Percentiles rank a stretch among this genome's conserved stretches.
phyloP scores from a whole-genome alignment of 2,329 filamentous ascomycete species.

The Blumeria graminis region DNA sequence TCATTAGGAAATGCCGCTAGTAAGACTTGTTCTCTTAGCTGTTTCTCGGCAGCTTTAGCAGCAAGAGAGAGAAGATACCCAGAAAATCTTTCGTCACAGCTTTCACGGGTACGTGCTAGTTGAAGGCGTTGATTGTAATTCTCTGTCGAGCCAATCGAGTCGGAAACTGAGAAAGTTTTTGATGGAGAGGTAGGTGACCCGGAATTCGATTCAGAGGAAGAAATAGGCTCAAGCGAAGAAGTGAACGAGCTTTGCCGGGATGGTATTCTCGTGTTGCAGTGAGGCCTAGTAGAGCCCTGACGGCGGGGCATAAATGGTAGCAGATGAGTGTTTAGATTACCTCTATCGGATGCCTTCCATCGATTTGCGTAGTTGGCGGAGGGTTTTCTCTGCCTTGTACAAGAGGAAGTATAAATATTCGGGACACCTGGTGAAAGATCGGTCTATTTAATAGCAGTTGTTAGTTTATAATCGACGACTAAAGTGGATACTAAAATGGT shows the following conservation, averaged over 20 bases:
- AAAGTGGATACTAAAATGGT: conserved; percentile 19
- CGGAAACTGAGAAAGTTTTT: conserved; percentile 13
- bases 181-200: conserved; percentile 13
- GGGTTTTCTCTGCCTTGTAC: neutral
- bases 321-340: conserved; percentile 13
- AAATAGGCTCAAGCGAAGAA: conserved; percentile 17
- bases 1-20: conserved; percentile 50
- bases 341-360: neutral
- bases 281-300: conserved; percentile 19
- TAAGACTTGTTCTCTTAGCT: conserved; percentile 52
- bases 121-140: conserved; percentile 9
- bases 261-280: conserved; percentile 17
- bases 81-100: conserved; percentile 50
- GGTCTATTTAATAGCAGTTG: conserved; percentile 6
- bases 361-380: neutral
- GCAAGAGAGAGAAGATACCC: conserved; percentile 59
- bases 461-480: conserved; percentile 2
- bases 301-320: conserved; percentile 17
- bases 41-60: conserved; percentile 54
- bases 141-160: conserved; percentile 14
- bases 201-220: conserved; percentile 14
- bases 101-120: conserved; percentile 34
- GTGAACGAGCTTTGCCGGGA: conserved; percentile 18
- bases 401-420: conserved; percentile 14
- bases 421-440: conserved; percentile 13